A percentile compares a stretch with the other conserved stretches of the same genome.
Evolutionary conservation across 805 yeast species (phyloP).

Genomic region (Metschnikowia corniflorae): DNA sequence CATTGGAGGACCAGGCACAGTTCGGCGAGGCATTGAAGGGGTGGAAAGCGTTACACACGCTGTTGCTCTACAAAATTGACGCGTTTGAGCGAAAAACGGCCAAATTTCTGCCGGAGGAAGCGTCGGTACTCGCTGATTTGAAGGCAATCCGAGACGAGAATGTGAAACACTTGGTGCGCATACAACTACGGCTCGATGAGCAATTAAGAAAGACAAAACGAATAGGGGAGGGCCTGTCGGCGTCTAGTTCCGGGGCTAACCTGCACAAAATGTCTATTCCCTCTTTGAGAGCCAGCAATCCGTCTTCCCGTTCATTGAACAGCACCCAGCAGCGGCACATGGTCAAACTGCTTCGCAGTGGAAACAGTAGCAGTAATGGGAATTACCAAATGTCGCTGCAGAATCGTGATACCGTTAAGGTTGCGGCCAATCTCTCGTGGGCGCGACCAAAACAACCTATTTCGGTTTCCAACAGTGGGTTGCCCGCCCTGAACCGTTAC

Average conservation of each 20-base stretch:
- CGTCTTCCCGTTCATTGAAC: slow-evolving; percentile 14
- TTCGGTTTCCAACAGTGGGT: not conserved
- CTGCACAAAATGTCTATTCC: slow-evolving; percentile 25
- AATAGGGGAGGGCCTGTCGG: slow-evolving; percentile 3
- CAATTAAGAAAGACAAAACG: slow-evolving; percentile 12
- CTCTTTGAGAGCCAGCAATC: slow-evolving; percentile 21
- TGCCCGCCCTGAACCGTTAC: slow-evolving; percentile 2
- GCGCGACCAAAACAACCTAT: slow-evolving; percentile 8
- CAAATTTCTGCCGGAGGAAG: slow-evolving; percentile 21
- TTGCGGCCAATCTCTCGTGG: slow-evolving; percentile 18
- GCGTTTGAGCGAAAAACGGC: slow-evolving; percentile 42
- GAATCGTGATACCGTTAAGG: slow-evolving; percentile 17
- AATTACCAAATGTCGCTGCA: slow-evolving; percentile 18
- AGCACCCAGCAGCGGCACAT: slow-evolving; percentile 22
- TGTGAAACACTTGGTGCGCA: slow-evolving; percentile 39
- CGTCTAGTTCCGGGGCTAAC: not conserved
- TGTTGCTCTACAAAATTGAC: slow-evolving; percentile 54
- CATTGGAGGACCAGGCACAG: slow-evolving; percentile 53
- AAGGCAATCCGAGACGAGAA: slow-evolving; percentile 40
- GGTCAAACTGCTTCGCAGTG: slow-evolving; percentile 20
- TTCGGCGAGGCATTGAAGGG: slow-evolving; percentile 60
- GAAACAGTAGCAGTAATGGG: not conserved
- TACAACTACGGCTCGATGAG: slow-evolving; percentile 40
- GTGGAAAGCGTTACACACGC: slow-evolving; percentile 70
- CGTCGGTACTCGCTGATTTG: slow-evolving; percentile 24